These are phyloP conservation scores for Nicotiana knightiana DNA, from an alignment of 257 asterid species.

Conservation along the genomic window DNA sequence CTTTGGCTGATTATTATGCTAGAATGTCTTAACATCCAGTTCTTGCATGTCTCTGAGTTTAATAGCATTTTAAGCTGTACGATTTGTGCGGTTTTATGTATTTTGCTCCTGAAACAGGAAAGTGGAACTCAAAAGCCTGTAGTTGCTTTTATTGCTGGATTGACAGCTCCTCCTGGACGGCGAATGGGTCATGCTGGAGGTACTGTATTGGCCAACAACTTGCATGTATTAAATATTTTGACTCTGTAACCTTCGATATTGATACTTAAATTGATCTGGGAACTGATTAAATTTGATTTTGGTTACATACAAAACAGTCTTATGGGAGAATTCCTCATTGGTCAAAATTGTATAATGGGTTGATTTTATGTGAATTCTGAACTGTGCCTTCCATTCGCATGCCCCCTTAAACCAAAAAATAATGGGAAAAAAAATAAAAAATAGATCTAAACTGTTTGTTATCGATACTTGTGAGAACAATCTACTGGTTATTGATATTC, in stretches of 20 bases:
- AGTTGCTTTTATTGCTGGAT: conserved; percentile 95
- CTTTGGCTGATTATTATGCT: background rate
- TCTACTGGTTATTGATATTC: background rate
- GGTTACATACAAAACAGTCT: background rate
- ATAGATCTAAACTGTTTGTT: background rate
- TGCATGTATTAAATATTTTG: background rate
- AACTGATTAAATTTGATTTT: background rate
- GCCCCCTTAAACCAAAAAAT: background rate
- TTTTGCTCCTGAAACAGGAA: conserved; percentile 43
- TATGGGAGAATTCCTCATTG: background rate
- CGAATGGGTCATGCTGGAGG: conserved; percentile 99
- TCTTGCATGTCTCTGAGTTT: background rate
- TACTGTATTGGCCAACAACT: conserved; percentile 21
- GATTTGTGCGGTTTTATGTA: background rate
- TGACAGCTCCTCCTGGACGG: conserved; percentile 97
- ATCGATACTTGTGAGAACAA: background rate
- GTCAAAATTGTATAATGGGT: background rate
- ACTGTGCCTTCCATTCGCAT: background rate
- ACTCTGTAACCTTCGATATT: no score
- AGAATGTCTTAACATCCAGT: background rate
- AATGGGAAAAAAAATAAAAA: background rate
- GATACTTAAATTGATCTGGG: background rate
- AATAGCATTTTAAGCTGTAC: background rate
- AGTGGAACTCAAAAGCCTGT: conserved; percentile 90
- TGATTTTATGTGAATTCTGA: background rate